Base-by-base conservation (phyloP, 129 eudicot species). In the Flaveria bidentis region DNA sequence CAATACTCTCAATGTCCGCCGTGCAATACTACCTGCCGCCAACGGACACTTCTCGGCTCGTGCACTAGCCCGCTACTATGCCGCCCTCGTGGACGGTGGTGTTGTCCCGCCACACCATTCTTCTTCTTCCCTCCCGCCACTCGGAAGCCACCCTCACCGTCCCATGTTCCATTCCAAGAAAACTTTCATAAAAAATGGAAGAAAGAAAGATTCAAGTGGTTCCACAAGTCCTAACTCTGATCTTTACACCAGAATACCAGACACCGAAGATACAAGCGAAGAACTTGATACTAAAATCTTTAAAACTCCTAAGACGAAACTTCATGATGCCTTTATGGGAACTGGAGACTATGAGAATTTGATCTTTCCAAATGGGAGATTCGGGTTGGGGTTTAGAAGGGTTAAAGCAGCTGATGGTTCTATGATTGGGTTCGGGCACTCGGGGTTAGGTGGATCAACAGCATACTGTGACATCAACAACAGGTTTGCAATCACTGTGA, bases 361-460 rank as follows among this genome's bases (percentile, higher is more conserved):
- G 45, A 82, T 86, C 46, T 55, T 79, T 23, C 87, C 89, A 4
- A 73, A 83, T 73, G 96, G 97, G 71, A 74, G 67, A 53, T 91
- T 94, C 58, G 98, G 98, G 68, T 90, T 94, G 50, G 98, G 98
- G 2, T 94, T 93, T 62, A 90, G 62, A 76, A 82, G 86, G 79
- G 78, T 82, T 25, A 84, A 79, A 17, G 69, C 96, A 4, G 84
- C 57, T 22, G 96, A 94, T 66, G 97, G 90, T 26, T 73, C 67
- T 30, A 64, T 91, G 30, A 74, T 94, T 17, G 98, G 98, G 51
- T 94, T 94, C 17, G 98, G 98, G 76, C 97, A 91, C 62, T 69
- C 97, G 0, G 98, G 98, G 0, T 80, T 94, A 88, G 98, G 98
- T 79, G 98, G 98, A 49, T 94, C 98, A 17, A 94, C 96, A 0